phyloP scores from a whole-genome alignment of 208 protist species.

The Leishmania major region DNA sequence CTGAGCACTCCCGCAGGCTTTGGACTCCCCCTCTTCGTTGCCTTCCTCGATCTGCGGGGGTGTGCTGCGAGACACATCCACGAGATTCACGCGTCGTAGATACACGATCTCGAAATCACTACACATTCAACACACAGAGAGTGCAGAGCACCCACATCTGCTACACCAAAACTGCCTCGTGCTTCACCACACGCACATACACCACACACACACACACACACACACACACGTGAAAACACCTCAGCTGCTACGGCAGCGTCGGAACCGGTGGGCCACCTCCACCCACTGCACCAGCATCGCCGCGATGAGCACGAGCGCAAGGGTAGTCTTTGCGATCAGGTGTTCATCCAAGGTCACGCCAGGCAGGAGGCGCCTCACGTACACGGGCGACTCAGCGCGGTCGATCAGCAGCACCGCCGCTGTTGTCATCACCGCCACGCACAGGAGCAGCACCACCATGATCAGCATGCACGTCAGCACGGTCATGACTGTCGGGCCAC shows the following conservation, averaged over 20 bases:
- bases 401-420: slow-evolving; percentile 27
- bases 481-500: slow-evolving; percentile 32
- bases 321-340: slow-evolving; percentile 23
- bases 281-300: slow-evolving; percentile 38
- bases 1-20: too few relatives aligned
- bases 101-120: not conserved
- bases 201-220: not conserved
- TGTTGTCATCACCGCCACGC: slow-evolving; percentile 16
- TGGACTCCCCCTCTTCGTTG: not conserved
- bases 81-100: not conserved
- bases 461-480: slow-evolving; percentile 20
- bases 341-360: slow-evolving; percentile 35
- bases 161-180: not conserved
- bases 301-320: slow-evolving; percentile 6
- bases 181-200: not conserved
- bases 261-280: slow-evolving; percentile 26
- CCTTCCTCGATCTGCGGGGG: not conserved
- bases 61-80: not conserved
- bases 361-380: slow-evolving; percentile 20
- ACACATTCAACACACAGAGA: not conserved
- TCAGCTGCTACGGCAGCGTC: slow-evolving; percentile 17
- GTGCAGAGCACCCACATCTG: not conserved
- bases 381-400: slow-evolving; percentile 15
- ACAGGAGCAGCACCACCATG: slow-evolving; percentile 18
- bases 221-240: not conserved